Base-by-base conservation (phyloP, 345 rosid species). In the Pseudoturritis turrita region DNA sequence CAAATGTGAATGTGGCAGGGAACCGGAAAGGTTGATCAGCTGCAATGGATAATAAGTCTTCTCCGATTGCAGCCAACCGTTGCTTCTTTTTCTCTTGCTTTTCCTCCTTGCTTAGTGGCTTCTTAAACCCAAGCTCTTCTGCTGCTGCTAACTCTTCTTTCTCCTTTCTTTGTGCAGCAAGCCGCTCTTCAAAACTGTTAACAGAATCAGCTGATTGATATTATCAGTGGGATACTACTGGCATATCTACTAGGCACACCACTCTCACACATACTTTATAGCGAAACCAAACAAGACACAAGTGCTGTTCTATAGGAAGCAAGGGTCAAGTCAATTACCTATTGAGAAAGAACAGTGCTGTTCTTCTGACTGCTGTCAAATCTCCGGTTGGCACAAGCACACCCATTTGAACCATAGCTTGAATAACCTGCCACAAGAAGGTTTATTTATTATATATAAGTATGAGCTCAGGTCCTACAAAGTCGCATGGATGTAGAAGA, bases 351-450 rank as follows among this genome's bases (percentile, higher is more conserved):
- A 95, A 95, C 51, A 85, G 81, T 25, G 99, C 96, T 23, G 99
- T 95, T 76, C 99, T 79, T 77, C 96, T 84, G 73, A 95, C 87
- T 66, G 99, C 95, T 52, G 99, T 95, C 88, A 87, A 82, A 75
- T 95, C 99, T 69, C 99, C 99, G 35, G 99, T 95, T 53, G 99
- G 99, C 49, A 95, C 99, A 76, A 95, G 97, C 66, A 95, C 99
- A 66, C 99, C 99, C 99, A 95, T 95, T 81, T 91, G 99, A 79
- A 91, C 63, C 99, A 91, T 91, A 71, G 99, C 87, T 73, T 89
- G 81, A 78, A 95, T 90, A 72, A 95, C 97, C 76, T 71, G 69
- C 41, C 49, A 65, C 68, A 59, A 23, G 18, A 49, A 74, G 62
- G 21, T 53, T 26, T 22, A 61, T 70, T 13, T 39, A 28, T 23